These are phyloP conservation scores for Diplodia scrobiculata DNA, from an alignment of 2,329 filamentous ascomycete species.

Conservation along the genomic window DNA sequence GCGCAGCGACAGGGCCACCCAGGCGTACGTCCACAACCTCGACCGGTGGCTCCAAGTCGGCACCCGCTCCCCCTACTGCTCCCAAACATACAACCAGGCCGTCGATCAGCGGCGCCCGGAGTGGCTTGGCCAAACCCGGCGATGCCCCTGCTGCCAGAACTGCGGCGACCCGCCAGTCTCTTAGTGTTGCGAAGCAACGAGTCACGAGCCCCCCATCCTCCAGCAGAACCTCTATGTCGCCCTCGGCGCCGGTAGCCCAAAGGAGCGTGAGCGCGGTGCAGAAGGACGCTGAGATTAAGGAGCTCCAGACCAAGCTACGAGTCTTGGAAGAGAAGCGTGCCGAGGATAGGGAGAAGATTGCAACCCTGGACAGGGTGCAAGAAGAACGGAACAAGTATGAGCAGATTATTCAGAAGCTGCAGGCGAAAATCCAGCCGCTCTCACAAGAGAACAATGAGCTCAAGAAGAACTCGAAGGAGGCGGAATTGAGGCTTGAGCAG, in stretches of 20 bases:
- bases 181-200: constrained; percentile 13
- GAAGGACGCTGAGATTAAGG: constrained; percentile 68
- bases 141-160: constrained; percentile 20
- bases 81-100: constrained; percentile 15
- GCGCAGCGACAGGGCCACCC: constrained; percentile 7
- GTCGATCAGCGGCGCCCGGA: constrained; percentile 16
- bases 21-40: constrained; percentile 28
- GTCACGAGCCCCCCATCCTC: constrained; percentile 30
- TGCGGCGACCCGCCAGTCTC: constrained; percentile 10
- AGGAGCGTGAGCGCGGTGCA: constrained; percentile 18
- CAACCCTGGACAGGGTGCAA: constrained; percentile 73
- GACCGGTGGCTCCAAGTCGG: constrained; percentile 19
- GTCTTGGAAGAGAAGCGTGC: constrained; percentile 82
- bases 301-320: constrained; percentile 82
- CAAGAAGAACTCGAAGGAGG: constrained; percentile 75
- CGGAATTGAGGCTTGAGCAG: constrained; percentile 67
- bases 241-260: constrained; percentile 21
- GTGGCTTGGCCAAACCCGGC: constrained; percentile 9
- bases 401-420: constrained; percentile 83
- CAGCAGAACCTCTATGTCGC: constrained; percentile 17
- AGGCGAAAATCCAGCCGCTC: constrained; percentile 82
- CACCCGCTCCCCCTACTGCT: constrained; percentile 5
- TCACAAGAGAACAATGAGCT: constrained; percentile 77
- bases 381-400: constrained; percentile 78
- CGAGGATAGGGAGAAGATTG: constrained; percentile 84